Conservation (phyloP, 257 asterid genomes). For the Salvia hispanica region DNA sequence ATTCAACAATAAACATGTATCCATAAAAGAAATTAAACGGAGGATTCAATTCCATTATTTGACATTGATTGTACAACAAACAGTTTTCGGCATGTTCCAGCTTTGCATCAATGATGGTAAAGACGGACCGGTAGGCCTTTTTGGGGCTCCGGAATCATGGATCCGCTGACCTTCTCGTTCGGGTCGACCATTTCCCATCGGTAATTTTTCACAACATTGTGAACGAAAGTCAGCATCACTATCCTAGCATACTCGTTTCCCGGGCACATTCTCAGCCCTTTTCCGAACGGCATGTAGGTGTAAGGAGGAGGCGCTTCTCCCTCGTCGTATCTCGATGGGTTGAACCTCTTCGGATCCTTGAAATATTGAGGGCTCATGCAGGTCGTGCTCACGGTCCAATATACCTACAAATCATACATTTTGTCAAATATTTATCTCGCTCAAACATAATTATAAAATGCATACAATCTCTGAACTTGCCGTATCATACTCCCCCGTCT, state of each 20-base stretch:
- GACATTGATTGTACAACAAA: neutral
- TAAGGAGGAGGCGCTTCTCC: conserved; percentile 52
- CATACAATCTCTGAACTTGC: too few species aligned
- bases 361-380: conserved; percentile 55
- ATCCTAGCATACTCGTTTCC: too few species aligned
- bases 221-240: conserved; percentile 55
- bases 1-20: neutral
- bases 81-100: too few species aligned
- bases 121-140: conserved; percentile 67
- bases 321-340: conserved; percentile 61
- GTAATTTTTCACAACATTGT: conserved; percentile 53
- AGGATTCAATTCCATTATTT: neutral
- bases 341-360: conserved; percentile 55
- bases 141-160: conserved; percentile 77
- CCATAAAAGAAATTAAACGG: neutral
- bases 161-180: conserved; percentile 63
- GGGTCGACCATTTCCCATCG: conserved; percentile 65
- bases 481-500: too few species aligned
- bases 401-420: conserved; percentile 40
- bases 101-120: conserved; percentile 21
- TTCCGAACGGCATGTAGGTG: conserved; percentile 66
- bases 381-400: conserved; percentile 70
- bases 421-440: too few species aligned
- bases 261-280: conserved; percentile 81
- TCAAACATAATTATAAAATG: too few species aligned